phyloP scores from a whole-genome alignment of 2,329 filamentous ascomycete species.

The Aspergillus neotritici region DNA sequence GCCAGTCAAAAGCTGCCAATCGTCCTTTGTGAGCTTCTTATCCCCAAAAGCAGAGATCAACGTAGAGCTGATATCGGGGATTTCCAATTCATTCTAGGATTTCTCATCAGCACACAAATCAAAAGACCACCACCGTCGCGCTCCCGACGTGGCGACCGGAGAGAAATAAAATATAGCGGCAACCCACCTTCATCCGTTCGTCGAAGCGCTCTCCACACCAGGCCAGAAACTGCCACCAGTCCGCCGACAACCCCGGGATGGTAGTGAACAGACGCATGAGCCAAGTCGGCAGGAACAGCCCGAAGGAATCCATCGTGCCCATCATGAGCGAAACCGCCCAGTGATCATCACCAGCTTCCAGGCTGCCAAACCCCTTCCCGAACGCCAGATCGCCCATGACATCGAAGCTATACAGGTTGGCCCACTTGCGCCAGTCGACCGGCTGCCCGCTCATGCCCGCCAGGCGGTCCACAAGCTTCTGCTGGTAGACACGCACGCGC shows the following conservation, averaged over 20 bases:
- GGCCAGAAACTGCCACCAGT: constrained; percentile 4
- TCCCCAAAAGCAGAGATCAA: constrained; percentile 20
- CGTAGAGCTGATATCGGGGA: constrained; percentile 21
- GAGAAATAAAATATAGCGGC: no score
- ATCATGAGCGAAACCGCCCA: constrained; percentile 36
- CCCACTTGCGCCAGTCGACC: constrained; percentile 36
- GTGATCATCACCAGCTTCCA: constrained; percentile 18
- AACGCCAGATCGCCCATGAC: constrained; percentile 44
- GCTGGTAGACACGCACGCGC: constrained; percentile 30
- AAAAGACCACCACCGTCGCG: background rate
- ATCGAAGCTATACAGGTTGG: constrained; percentile 40
- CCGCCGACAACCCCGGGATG: background rate
- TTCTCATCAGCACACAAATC: background rate
- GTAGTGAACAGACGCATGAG: background rate
- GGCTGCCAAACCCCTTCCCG: constrained; percentile 12
- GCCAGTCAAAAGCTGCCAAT: constrained; percentile 22
- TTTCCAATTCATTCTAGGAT: constrained; percentile 8
- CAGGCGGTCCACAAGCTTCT: constrained; percentile 29
- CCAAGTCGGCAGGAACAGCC: constrained; percentile 11
- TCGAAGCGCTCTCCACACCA: constrained; percentile 6
- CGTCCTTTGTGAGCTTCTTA: constrained; percentile 11
- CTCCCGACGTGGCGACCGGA: no score
- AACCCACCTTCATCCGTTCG: constrained; percentile 4
- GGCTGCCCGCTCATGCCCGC: constrained; percentile 19
- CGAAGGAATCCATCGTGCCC: constrained; percentile 22